Evolutionary conservation across 2,329 filamentous ascomycete species (phyloP).

Genomic region (Alternaria angustiovoidea): DNA sequence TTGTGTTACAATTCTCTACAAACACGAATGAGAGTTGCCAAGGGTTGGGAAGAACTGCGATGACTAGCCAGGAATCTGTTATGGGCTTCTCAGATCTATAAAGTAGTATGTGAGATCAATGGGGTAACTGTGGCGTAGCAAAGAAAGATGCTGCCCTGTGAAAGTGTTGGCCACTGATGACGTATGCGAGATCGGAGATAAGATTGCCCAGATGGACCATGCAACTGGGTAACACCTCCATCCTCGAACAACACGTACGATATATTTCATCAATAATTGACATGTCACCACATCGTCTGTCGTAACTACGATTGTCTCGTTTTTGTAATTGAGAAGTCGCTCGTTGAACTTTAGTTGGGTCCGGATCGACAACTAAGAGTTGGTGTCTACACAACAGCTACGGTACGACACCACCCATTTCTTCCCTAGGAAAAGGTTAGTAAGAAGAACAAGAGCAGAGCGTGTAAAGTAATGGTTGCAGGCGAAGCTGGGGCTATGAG

Average conservation of each 20-base stretch:
- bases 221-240: background rate
- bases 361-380: background rate
- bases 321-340: background rate
- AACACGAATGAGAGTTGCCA: background rate
- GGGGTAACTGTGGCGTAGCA: background rate
- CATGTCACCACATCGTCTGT: no score
- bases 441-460: background rate
- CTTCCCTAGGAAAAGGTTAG: background rate
- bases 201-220: background rate
- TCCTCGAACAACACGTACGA: background rate
- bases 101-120: background rate
- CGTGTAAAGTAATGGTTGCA: background rate
- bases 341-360: background rate
- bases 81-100: background rate
- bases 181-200: constrained; percentile 14
- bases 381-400: background rate
- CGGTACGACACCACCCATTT: background rate
- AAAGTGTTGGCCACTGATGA: constrained; percentile 13
- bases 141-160: background rate
- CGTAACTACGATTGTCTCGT: no score
- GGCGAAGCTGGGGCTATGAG: background rate
- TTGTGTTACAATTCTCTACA: constrained; percentile 49
- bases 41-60: background rate
- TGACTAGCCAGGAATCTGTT: background rate
- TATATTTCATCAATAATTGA: background rate